Evolutionary conservation across 305 asterid species (phyloP), one percentile per base, ranked within the genome.

Genomic region (Caryopteris hybrid): DNA sequence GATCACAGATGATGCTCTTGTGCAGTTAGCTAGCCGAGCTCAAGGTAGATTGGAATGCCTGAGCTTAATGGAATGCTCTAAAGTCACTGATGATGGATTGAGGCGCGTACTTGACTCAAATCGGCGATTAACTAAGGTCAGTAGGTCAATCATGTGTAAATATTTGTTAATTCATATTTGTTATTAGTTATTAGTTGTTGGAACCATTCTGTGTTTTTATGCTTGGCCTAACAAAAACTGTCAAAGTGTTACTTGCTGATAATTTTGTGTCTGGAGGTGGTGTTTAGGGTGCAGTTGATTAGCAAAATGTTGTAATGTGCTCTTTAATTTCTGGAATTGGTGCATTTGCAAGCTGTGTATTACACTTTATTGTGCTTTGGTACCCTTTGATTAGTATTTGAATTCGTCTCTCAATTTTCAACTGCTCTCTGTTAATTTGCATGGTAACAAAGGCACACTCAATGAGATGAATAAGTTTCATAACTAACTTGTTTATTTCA

Each of bases 51-150:
- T 93, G 63, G 83, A 78, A 63, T 83, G 89, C 75, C 67, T 93
- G 81, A 81, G 85, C 70, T 75, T 93, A 59, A 81, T 88, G 58
- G 86, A 85, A 76, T 90, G 98, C 61, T 68, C 78, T 6, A 81
- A 74, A 76, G 73, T 93, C 64, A 90, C 98, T 0, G 92, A 85
- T 78, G 87, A 79, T 59, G 85, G 92, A 58, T 57, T 93, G 65
- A 84, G 80, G 79, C 86, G 78, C 18, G 76, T 93, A 23, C 88
- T 93, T 58, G 91, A 87, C 64, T 66, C 79, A 47, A 93, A 88
- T 84, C 85, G 81, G 29, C 73, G 75, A 27, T 61, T 93, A 82
- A 90, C 79, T 22, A 93, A 88, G 98, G 98, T 93, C 16, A 42
- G 88, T 56, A 18, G 11, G 47, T 64, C 36, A 1, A 57, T 64